A percentile compares a stretch with the other conserved stretches of the same genome.
These are phyloP conservation scores for Colletotrichum agaves DNA, from an alignment of 2,329 filamentous ascomycete species.

Conservation along the genomic window DNA sequence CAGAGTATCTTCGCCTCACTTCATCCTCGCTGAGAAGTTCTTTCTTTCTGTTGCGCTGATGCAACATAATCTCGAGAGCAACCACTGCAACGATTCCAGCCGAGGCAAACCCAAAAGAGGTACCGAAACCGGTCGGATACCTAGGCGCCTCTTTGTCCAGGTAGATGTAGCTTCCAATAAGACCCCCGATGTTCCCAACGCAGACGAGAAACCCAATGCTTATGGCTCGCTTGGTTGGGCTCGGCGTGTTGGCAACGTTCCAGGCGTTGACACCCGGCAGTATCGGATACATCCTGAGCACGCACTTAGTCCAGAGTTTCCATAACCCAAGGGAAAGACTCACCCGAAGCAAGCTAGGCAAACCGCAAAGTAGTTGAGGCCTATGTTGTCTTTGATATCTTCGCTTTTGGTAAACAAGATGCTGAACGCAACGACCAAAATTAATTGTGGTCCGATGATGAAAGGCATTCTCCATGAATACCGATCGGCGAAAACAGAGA, in stretches of 20 bases:
- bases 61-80: constrained; percentile 25
- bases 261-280: constrained; percentile 54
- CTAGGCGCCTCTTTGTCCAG: constrained; percentile 35
- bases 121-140: constrained; percentile 36
- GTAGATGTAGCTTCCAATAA: constrained; percentile 41
- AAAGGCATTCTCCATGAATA: constrained; percentile 53
- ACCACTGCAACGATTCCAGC: constrained; percentile 35
- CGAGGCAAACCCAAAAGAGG: constrained; percentile 30
- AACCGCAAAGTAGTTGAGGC: constrained; percentile 55
- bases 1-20: constrained; percentile 42
- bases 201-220: constrained; percentile 54
- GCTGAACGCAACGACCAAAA: constrained; percentile 48
- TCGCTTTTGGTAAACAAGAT: constrained; percentile 51
- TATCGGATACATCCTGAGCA: constrained; percentile 53
- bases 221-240: constrained; percentile 52
- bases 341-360: constrained; percentile 51
- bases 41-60: constrained; percentile 41
- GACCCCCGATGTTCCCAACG: constrained; percentile 51
- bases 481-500: constrained; percentile 50
- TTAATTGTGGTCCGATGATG: constrained; percentile 48
- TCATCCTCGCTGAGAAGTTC: constrained; percentile 42
- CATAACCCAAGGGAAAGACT: neutral
- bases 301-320: no score
- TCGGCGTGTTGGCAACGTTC: constrained; percentile 52
- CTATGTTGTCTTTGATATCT: constrained; percentile 52